Evolutionary conservation across 78 protist genomes (phyloP).

Genomic region (Isochrysis galbana): DNA sequence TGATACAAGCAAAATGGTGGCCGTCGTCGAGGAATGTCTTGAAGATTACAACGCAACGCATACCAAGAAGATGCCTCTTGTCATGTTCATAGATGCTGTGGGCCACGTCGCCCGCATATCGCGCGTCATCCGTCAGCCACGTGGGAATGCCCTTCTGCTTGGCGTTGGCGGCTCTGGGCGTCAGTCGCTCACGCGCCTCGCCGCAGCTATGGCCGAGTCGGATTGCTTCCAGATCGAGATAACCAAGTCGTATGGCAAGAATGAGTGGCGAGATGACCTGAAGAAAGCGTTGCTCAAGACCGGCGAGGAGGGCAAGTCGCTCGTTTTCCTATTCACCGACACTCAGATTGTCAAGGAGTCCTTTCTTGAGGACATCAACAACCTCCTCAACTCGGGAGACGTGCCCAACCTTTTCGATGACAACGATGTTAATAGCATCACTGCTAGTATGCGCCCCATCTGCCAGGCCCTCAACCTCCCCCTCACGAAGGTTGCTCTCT

Average conservation of each 20-base stretch:
- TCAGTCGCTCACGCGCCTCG: conserved; percentile 83
- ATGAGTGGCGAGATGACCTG: conserved; percentile 79
- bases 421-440: conserved; percentile 68
- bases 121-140: conserved; percentile 65
- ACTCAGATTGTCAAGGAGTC: conserved; percentile 79
- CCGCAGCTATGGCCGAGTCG: conserved; percentile 43
- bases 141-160: conserved; percentile 86
- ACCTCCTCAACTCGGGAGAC: conserved; percentile 84
- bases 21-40: background rate
- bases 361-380: conserved; percentile 88
- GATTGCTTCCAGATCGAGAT: conserved; percentile 44
- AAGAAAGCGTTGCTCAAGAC: conserved; percentile 52
- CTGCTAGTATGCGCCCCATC: conserved; percentile 51
- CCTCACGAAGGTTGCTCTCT: conserved; percentile 61
- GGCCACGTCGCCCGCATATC: conserved; percentile 55
- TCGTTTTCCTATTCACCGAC: conserved; percentile 85
- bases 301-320: conserved; percentile 67
- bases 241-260: conserved; percentile 60
- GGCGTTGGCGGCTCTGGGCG: conserved; percentile 96
- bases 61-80: conserved; percentile 52
- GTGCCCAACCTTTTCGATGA: conserved; percentile 82
- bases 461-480: conserved; percentile 41
- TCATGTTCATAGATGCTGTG: conserved; percentile 67
- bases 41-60: conserved; percentile 44
- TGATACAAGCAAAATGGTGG: background rate